A percentile compares a stretch with the other conserved stretches of the same genome.
Conservation (phyloP, 208 protist genomes). For the Vickermania spadyakhi region DNA sequence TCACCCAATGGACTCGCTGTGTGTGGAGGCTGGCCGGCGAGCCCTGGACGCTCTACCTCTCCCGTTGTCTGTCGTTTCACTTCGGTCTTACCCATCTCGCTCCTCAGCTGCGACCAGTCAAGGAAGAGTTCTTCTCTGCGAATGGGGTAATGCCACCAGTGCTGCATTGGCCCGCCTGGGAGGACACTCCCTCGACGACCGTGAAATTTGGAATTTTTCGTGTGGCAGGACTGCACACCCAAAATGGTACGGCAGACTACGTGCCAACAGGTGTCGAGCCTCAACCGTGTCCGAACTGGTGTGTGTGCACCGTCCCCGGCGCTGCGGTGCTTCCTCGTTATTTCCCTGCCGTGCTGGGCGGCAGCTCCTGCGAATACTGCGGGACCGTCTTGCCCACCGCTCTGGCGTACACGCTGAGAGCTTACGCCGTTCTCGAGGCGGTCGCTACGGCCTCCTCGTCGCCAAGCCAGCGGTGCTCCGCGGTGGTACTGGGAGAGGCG, state of each 20-base stretch:
- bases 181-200: not conserved
- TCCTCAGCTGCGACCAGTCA: too few species aligned
- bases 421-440: not conserved
- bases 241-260: constrained; percentile 22
- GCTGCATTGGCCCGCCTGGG: not conserved
- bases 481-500: constrained; percentile 5
- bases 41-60: constrained; percentile 42
- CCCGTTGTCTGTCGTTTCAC: constrained; percentile 49
- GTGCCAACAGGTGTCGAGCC: constrained; percentile 48
- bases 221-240: constrained; percentile 36
- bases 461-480: not conserved
- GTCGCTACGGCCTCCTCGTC: not conserved
- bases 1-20: constrained; percentile 30
- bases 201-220: constrained; percentile 20
- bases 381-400: not conserved
- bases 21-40: constrained; percentile 53
- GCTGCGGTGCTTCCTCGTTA: too few species aligned
- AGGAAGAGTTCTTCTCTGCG: too few species aligned
- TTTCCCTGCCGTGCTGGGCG: not conserved
- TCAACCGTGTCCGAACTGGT: constrained; percentile 16
- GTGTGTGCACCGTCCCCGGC: too few species aligned
- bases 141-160: not conserved
- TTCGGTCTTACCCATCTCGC: constrained; percentile 4
- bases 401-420: not conserved
- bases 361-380: not conserved